Base-by-base conservation (phyloP, 2,329 filamentous ascomycete genomes). In the Fusarium sp. region DNA sequence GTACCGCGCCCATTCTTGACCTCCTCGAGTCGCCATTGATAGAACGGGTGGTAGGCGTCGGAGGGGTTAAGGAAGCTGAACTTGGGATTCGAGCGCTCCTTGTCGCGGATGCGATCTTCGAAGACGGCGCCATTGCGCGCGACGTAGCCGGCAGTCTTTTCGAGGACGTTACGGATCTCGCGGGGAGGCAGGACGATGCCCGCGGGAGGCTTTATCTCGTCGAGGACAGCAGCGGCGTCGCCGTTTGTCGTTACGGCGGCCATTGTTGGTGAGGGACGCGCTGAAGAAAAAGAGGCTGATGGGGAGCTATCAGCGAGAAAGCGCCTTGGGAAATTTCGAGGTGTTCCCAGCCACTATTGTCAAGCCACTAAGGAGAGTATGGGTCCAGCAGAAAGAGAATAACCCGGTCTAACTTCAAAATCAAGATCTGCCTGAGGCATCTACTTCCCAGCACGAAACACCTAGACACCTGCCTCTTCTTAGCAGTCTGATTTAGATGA, bases 141-240 rank as follows among this genome's bases (percentile, higher is more conserved):
- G 63, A 97, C 92, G 78, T 96, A 98, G 50, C 93, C 93, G 58
- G 96, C 95, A 11, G 95, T 97, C 83, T 97, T 98, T 80, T 97
- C 94, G 76, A 99, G 89, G 72, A 95, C 80, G 78, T 84, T 83
- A 84, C 93, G 90, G 76, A 97, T 93, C 77, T 94, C 92, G 77
- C 90, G 95, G 10, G 96, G 96, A 20, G 96, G 96, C 59, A 97
- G 86, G 61, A 97, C 92, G 69, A 97, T 86, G 68, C 93, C 93
- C 63, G 90, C 83, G 4, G 95, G 95, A 33, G 93, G 89, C 79
- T 93, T 95, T 78, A 89, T 87, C 68, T 89, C 87, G 68, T 93
- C 88, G 61, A 90, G 83, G 51, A 79, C 79, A 29, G 57, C 42
- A 40, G 82, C 80, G 70, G 83, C 79, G 78, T 87, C 85, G 73